Evolutionary conservation across 2,329 filamentous ascomycete species (phyloP), one percentile per base, ranked within the genome.

Genomic region (Epichloe aotearoae): DNA sequence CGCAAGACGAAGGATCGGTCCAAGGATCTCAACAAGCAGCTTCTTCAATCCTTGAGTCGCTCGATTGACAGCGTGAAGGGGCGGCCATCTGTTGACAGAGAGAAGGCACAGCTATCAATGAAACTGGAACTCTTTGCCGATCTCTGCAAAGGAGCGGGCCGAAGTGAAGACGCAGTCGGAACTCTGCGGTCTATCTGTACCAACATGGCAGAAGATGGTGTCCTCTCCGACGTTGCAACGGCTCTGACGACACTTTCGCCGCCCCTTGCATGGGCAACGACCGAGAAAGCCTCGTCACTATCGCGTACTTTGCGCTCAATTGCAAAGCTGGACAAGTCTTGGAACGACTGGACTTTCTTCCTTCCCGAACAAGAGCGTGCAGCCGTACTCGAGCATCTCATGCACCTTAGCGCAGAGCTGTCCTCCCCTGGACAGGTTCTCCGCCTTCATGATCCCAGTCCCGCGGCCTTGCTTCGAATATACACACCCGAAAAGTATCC

Each of bases 81-180:
- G 42, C 73, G 78, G 7, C 64, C 77, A 0, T 64, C 68, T 17
- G 62, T 65, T 0, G 82, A 86, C 52, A 77, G 75, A 62, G 73
- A 78, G 42, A 74, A 73, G 54, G 82, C 80, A 0, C 75, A 82
- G 53, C 66, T 86, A 1, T 66, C 75, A 0, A 72, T 73, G 49
- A 88, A 88, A 60, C 69, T 86, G 39, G 84, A 88, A 60, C 72
- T 79, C 11, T 74, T 86, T 57, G 83, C 78, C 2, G 80, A 85
- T 39, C 59, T 81, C 1, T 80, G 77, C 56, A 78, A 74, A 56
- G 64, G 68, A 1, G 64, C 70, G 14, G 76, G 77, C 4, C 71
- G 76, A 44, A 66, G 68, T 17, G 74, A 77, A 3, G 78, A 84
- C 54, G 77, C 83, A 0, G 70, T 79, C 11, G 71, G 74, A 34